These are phyloP conservation scores for Fraxinus platypoda DNA, from an alignment of 305 asterid species.

Conservation along the genomic window DNA sequence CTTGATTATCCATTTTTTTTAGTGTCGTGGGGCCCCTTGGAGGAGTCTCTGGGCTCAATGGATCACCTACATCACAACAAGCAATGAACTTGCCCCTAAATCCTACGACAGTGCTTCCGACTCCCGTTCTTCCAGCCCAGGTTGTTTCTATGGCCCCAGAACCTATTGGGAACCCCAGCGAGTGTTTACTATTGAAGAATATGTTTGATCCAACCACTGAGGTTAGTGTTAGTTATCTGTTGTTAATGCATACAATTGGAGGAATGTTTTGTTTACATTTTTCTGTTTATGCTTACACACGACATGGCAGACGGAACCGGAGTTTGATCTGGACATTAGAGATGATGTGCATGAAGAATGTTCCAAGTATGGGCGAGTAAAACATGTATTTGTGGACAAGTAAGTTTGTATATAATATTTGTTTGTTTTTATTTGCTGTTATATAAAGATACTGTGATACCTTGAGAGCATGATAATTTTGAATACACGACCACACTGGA, in stretches of 20 bases:
- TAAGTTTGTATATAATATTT: conserved; percentile 30
- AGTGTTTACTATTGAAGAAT: conserved; percentile 86
- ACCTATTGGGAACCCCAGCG: conserved; percentile 93
- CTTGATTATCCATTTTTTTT: conserved; percentile 15
- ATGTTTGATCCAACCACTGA: conserved; percentile 94
- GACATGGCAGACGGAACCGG: conserved; percentile 70
- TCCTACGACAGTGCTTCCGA: conserved; percentile 51
- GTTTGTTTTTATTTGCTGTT: neutral
- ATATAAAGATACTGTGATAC: neutral
- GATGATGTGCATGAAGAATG: conserved; percentile 95
- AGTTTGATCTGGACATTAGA: conserved; percentile 83
- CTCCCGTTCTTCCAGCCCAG: conserved; percentile 55
- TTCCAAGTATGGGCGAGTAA: conserved; percentile 84
- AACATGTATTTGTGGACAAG: conserved; percentile 89
- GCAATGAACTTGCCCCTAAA: conserved; percentile 61
- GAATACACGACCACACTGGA: neutral
- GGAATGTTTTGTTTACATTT: neutral
- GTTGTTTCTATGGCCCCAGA: conserved; percentile 62
- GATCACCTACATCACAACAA: conserved; percentile 54
- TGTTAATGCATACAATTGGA: neutral
- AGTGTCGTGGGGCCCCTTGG: conserved; percentile 75
- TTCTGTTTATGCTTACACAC: neutral
- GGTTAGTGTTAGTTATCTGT: conserved; percentile 43
- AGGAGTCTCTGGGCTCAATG: conserved; percentile 65
- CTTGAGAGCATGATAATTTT: neutral